Percentiles rank a stretch among this genome's conserved stretches.
Conservation (phyloP, 2,329 filamentous ascomycete species). For the Amauroascus verrucosus region DNA sequence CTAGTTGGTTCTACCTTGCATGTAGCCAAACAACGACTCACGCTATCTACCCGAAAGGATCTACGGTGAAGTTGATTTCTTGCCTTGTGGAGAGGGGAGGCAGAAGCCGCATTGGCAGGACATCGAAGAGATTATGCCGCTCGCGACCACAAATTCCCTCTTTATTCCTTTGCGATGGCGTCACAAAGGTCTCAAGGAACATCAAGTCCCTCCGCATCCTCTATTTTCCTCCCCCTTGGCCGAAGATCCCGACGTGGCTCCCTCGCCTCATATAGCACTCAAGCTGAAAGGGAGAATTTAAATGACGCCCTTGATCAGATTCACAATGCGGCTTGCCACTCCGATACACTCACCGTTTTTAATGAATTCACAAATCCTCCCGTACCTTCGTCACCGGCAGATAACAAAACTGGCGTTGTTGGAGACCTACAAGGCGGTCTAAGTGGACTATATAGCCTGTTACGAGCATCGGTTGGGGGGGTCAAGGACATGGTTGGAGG, state of each 20-base stretch:
- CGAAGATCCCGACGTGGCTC: slow-evolving; percentile 37
- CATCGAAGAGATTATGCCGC: neutral
- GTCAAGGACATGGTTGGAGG: slow-evolving; percentile 45
- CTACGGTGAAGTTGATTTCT: neutral
- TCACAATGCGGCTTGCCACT: slow-evolving; percentile 77
- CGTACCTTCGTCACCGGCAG: slow-evolving; percentile 49
- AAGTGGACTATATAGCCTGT: slow-evolving; percentile 76
- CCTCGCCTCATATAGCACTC: slow-evolving; percentile 41
- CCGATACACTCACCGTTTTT: slow-evolving; percentile 78
- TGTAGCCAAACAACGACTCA: neutral
- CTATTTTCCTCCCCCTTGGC: slow-evolving; percentile 37
- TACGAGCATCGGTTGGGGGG: slow-evolving; percentile 71
- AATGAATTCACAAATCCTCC: slow-evolving; percentile 68
- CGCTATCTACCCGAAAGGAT: neutral
- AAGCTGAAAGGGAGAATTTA: slow-evolving; percentile 62
- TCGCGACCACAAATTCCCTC: neutral
- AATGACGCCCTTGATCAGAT: slow-evolving; percentile 75
- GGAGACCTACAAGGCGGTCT: slow-evolving; percentile 75
- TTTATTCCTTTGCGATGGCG: slow-evolving; percentile 23
- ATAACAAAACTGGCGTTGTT: slow-evolving; percentile 59
- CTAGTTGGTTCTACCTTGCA: neutral
- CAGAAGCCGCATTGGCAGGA: neutral
- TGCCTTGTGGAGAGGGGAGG: neutral
- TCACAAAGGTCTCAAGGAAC: slow-evolving; percentile 30
- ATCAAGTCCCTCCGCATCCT: slow-evolving; percentile 37